phyloP scores from a whole-genome alignment of 352 stramenopile genomes.

The Globisporangium middletonii region DNA sequence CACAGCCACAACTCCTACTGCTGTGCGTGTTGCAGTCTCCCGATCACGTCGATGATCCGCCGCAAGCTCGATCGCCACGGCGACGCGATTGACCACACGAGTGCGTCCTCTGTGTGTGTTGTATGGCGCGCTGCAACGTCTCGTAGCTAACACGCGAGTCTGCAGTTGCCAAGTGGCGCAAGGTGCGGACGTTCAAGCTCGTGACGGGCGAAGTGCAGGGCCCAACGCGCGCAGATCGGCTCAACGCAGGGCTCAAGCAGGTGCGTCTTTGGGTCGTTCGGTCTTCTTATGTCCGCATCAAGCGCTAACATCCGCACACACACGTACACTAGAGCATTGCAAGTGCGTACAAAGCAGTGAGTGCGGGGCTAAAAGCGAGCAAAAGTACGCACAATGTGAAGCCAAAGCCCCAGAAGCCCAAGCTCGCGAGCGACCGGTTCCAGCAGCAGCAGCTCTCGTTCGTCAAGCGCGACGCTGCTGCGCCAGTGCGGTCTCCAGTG shows the following conservation, averaged over 20 bases:
- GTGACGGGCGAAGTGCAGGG: conserved; percentile 55
- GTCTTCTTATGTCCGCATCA: neutral
- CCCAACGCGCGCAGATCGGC: conserved; percentile 40
- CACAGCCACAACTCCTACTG: neutral
- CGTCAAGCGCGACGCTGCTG: neutral
- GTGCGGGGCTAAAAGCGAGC: neutral
- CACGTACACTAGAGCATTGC: conserved; percentile 8
- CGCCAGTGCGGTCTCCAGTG: neutral
- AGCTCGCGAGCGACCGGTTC: neutral
- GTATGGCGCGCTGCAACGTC: too few relatives aligned
- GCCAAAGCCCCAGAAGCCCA: neutral
- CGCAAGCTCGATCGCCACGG: conserved; percentile 51
- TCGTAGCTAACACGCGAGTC: neutral
- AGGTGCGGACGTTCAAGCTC: conserved; percentile 66
- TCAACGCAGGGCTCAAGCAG: conserved; percentile 53
- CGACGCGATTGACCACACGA: conserved; percentile 31
- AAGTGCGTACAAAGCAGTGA: conserved; percentile 9
- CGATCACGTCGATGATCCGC: conserved; percentile 64
- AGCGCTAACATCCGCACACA: neutral
- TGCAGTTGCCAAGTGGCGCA: conserved; percentile 63
- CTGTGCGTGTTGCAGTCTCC: conserved; percentile 28
- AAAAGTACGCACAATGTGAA: neutral
- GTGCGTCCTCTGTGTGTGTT: conserved; percentile 14
- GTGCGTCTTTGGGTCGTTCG: conserved; percentile 13
- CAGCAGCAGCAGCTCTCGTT: conserved; percentile 16